Conservation (phyloP, 2,329 filamentous ascomycete genomes). For the Nectriaceae sp. region DNA sequence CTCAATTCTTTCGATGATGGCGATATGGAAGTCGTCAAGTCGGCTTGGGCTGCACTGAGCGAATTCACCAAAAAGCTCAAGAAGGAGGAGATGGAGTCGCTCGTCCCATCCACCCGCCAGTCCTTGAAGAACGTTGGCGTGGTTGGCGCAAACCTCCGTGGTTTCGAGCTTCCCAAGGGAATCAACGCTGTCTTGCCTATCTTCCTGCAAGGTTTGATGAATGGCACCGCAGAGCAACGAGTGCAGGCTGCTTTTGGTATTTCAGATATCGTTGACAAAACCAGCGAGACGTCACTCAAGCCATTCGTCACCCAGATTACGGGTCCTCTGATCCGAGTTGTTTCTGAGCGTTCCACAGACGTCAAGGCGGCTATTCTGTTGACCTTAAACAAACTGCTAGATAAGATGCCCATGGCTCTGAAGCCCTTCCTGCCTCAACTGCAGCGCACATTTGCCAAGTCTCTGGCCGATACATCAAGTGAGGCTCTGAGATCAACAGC, state of each 20-base stretch:
- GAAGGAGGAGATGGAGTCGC: constrained; percentile 97
- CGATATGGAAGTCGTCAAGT: constrained; percentile 82
- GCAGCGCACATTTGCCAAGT: constrained; percentile 95
- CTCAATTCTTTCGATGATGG: constrained; percentile 90
- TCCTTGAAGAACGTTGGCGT: constrained; percentile 87
- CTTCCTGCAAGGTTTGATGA: constrained; percentile 97
- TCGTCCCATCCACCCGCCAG: constrained; percentile 84
- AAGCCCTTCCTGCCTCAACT: constrained; percentile 97
- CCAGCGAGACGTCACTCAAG: constrained; percentile 82
- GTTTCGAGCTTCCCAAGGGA: constrained; percentile 91
- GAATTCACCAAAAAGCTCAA: constrained; percentile 86
- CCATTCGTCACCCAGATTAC: constrained; percentile 98
- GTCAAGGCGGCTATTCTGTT: constrained; percentile 94
- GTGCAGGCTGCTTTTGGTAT: constrained; percentile 91
- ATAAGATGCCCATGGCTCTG: constrained; percentile 93
- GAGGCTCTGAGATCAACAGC: constrained; percentile 85
- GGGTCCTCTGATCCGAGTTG: constrained; percentile 93
- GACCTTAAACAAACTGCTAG: constrained; percentile 90
- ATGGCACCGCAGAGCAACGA: constrained; percentile 88
- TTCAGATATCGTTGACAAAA: constrained; percentile 92
- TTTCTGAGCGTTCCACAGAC: constrained; percentile 93
- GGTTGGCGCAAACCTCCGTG: constrained; percentile 78
- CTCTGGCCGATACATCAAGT: constrained; percentile 88
- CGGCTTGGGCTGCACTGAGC: constrained; percentile 83
- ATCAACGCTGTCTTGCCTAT: constrained; percentile 96